Base-by-base conservation (phyloP, 2,329 filamentous ascomycete genomes). In the Phialemonium atrogriseum region DNA sequence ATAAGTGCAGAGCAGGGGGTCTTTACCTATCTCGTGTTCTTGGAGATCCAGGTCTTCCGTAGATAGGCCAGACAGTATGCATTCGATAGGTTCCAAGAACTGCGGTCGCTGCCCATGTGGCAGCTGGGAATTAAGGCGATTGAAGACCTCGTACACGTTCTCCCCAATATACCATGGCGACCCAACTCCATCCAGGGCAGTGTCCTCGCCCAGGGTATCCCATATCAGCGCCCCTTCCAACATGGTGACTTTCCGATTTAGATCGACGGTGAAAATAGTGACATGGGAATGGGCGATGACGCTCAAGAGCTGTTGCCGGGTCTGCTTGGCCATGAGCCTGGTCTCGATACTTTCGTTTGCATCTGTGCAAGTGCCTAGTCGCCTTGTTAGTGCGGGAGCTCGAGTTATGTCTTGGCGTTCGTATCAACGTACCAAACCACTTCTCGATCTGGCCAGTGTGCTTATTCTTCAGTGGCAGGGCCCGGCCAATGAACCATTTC, bases 401-500 rank as follows among this genome's bases (percentile, higher is more conserved):
- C n/a, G 5, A n/a, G 24, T 39, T 17, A 41, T n/a, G 37, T 13
- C 2, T n/a, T 10, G 13, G 10, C 18, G n/a, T 5, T 30, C 16
- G 8, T 22, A 23, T 14, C 5, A 11, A 44, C 58, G 40, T 48
- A 59, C 81, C 84, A 45, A 84, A 85, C 83, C 83, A 88, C 48
- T 83, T 85, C 36, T 84, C 66, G 29, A 88, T 84, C 28, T 68
- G 60, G 2, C 80, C 80, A 0, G 72, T 73, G 26, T 78, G 69
- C 39, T 68, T 70, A 37, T 84, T 75, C 23, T 66, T 67, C 45
- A 86, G 65, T 0, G 84, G 81, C 10, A 82, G 52, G 1, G 82
- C 84, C 25, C 81, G 68, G 9, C 78, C 82, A 3, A 89, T 60
- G 66, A 87, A 85, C 84, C 84, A 89, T 32, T 81, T 68, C 73